Conservation (phyloP, 352 stramenopile species). For the Globisporangium yorkense region DNA sequence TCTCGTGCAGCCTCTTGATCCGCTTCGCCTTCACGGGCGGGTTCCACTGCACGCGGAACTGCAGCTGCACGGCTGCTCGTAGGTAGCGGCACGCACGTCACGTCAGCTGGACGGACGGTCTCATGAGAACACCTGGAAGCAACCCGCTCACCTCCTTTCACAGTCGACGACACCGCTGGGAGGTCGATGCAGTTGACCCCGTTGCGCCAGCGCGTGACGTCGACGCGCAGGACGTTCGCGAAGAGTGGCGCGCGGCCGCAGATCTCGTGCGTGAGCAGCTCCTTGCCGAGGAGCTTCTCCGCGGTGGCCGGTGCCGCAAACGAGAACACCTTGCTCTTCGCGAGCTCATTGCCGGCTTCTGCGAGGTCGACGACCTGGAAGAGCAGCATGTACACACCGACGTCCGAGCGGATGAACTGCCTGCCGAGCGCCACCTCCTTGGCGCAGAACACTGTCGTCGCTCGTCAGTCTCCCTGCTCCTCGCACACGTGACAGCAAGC, state of each 20-base stretch:
- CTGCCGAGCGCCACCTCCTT: conserved; percentile 49
- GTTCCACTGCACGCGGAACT: conserved; percentile 17
- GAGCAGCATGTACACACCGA: conserved; percentile 42
- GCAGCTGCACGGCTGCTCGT: conserved; percentile 13
- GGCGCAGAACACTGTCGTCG: conserved; percentile 33
- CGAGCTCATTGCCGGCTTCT: conserved; percentile 35
- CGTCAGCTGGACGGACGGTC: background rate
- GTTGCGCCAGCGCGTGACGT: conserved; percentile 34
- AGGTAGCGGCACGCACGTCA: background rate
- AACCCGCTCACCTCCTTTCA: conserved; percentile 39
- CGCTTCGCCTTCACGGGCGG: conserved; percentile 14
- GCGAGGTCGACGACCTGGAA: conserved; percentile 68
- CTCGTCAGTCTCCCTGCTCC: background rate
- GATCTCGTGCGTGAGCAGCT: conserved; percentile 29
- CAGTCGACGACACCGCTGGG: conserved; percentile 29
- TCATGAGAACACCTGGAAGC: background rate
- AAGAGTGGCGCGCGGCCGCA: conserved; percentile 44
- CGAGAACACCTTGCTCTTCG: conserved; percentile 22
- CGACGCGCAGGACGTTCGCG: conserved; percentile 54
- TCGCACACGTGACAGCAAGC: background rate
- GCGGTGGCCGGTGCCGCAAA: conserved; percentile 25
- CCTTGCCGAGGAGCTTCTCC: conserved; percentile 27
- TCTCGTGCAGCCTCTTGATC: conserved; percentile 17
- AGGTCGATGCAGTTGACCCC: conserved; percentile 52
- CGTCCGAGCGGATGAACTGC: conserved; percentile 30